These are phyloP conservation scores for Wickerhamiella sorbophila DNA, from an alignment of 805 yeast species.

Conservation along the genomic window DNA sequence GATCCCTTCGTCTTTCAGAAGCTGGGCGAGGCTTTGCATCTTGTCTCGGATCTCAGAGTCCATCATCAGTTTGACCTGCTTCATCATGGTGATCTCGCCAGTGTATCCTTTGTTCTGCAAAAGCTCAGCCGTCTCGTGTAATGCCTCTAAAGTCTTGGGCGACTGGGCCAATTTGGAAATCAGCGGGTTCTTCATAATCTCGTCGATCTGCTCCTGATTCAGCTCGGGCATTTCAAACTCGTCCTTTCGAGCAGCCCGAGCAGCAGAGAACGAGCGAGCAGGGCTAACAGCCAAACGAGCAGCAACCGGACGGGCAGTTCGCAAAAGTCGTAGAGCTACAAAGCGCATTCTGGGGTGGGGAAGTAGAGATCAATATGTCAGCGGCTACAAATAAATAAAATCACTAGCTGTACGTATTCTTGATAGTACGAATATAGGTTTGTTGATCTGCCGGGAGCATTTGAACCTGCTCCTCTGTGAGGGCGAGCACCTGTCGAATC, in stretches of 20 bases:
- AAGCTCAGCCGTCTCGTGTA: slow-evolving; percentile 12
- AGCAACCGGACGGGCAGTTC: neutral
- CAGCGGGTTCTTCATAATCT: slow-evolving; percentile 10
- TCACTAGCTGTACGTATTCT: neutral
- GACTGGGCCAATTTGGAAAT: slow-evolving; percentile 13
- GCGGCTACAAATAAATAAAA: neutral
- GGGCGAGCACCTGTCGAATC: slow-evolving; percentile 35
- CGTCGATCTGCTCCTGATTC: slow-evolving; percentile 9
- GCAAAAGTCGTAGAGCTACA: neutral
- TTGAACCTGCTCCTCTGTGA: slow-evolving; percentile 36
- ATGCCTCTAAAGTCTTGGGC: slow-evolving; percentile 16
- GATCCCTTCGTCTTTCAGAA: slow-evolving; percentile 13
- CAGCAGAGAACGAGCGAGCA: neutral
- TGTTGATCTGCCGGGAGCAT: slow-evolving; percentile 37
- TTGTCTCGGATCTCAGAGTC: slow-evolving; percentile 19
- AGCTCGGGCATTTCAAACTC: slow-evolving; percentile 7
- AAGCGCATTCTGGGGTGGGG: neutral
- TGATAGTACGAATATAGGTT: slow-evolving; percentile 10
- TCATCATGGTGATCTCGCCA: slow-evolving; percentile 13
- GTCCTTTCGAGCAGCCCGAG: neutral
- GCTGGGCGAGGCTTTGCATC: slow-evolving; percentile 15
- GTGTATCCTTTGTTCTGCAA: slow-evolving; percentile 18
- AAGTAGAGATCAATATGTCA: neutral
- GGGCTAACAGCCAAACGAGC: neutral
- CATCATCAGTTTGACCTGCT: slow-evolving; percentile 20